phyloP scores from a whole-genome alignment of 768 basidiomycete species.

The Porphyrellus cyaneotinctus region DNA sequence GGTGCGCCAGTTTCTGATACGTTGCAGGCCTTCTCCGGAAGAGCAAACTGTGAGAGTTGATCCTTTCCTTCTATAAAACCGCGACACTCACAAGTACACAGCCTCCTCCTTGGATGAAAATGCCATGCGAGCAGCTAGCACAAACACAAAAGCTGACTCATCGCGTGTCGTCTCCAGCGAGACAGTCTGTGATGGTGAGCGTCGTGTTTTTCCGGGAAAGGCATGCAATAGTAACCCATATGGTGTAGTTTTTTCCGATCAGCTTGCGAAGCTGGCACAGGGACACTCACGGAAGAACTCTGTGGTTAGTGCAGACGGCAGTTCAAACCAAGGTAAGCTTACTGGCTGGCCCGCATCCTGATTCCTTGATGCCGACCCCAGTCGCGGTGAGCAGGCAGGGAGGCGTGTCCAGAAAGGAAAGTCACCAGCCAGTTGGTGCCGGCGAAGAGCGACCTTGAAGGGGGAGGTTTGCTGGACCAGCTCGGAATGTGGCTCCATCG shows the following conservation, averaged over 20 bases:
- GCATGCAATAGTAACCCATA: not conserved
- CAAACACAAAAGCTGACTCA: not conserved
- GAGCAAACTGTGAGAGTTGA: not conserved
- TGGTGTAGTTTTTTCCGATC: not conserved
- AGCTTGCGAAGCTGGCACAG: not conserved
- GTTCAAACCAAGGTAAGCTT: not conserved
- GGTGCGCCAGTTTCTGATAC: not conserved
- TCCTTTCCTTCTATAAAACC: not conserved
- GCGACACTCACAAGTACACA: not conserved
- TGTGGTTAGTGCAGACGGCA: not conserved
- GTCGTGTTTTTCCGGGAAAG: not conserved
- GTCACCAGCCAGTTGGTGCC: not conserved
- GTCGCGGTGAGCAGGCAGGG: not conserved
- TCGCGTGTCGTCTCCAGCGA: not conserved
- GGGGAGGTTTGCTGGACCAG: not conserved
- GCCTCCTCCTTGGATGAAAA: not conserved
- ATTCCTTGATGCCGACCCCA: not conserved
- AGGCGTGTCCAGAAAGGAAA: not conserved
- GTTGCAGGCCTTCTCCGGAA: not conserved
- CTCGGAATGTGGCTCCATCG: slow-evolving; percentile 2
- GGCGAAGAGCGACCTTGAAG: not conserved
- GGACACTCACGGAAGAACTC: not conserved
- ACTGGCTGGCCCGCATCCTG: not conserved
- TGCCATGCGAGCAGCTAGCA: not conserved
- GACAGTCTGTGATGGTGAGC: not conserved